These are phyloP conservation scores for Fusarium irregulare DNA, from an alignment of 2,329 filamentous ascomycete genomes.

Conservation along the genomic window DNA sequence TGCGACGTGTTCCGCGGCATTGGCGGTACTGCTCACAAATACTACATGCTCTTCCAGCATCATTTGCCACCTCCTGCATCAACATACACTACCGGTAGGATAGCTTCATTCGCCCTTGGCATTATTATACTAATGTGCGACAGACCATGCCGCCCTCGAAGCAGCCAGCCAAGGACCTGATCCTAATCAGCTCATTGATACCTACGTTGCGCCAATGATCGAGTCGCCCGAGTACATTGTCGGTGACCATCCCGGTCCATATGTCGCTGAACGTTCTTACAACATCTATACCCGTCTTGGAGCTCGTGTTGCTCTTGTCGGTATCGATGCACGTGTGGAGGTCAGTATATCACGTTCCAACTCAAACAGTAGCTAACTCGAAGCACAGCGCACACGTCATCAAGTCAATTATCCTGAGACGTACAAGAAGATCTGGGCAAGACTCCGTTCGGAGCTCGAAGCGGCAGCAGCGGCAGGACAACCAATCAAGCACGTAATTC, in stretches of 20 bases:
- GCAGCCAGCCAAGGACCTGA: slow-evolving; percentile 67
- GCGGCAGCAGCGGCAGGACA: slow-evolving; percentile 74
- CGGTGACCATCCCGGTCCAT: slow-evolving; percentile 82
- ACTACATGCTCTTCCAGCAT: slow-evolving; percentile 98
- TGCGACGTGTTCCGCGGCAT: slow-evolving; percentile 92
- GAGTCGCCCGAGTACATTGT: slow-evolving; percentile 80
- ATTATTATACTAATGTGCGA: slow-evolving; percentile 18
- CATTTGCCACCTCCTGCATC: slow-evolving; percentile 86
- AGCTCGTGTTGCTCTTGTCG: slow-evolving; percentile 83
- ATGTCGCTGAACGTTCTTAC: slow-evolving; percentile 87
- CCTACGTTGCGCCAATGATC: slow-evolving; percentile 72
- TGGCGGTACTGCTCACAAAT: slow-evolving; percentile 93
- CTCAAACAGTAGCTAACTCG: slow-evolving; percentile 56
- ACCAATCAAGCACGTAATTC: slow-evolving; percentile 87
- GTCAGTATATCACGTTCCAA: slow-evolving; percentile 51
- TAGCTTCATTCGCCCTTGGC: too few species aligned
- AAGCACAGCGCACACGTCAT: slow-evolving; percentile 78
- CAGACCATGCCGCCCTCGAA: slow-evolving; percentile 44
- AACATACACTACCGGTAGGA: slow-evolving; percentile 73
- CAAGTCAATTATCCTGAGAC: slow-evolving; percentile 96
- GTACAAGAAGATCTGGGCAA: slow-evolving; percentile 84
- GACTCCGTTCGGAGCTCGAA: slow-evolving; percentile 78
- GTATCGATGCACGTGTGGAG: slow-evolving; percentile 93
- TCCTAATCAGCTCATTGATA: slow-evolving; percentile 76
- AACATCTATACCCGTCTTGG: slow-evolving; percentile 89